Percentiles rank a stretch among this genome's conserved stretches.
These are phyloP conservation scores for Dictyostelium brefeldianum DNA, from an alignment of 78 protist species.

Conservation along the genomic window DNA sequence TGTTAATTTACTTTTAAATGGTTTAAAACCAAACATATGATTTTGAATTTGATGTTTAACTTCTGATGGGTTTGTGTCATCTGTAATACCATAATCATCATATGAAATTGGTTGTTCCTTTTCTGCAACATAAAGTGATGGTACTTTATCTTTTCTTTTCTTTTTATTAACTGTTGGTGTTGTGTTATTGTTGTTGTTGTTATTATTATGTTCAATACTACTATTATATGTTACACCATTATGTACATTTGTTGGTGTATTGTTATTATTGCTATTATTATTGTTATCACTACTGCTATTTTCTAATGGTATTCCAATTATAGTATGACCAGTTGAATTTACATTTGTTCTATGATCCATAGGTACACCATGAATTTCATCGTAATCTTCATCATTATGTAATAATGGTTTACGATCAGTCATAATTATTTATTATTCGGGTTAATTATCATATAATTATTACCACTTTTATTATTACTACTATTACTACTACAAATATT, in stretches of 20 bases:
- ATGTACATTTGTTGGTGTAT: background rate
- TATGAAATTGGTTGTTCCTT: conserved; percentile 48
- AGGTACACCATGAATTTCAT: background rate
- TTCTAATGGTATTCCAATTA: background rate
- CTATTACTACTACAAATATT: too few species aligned
- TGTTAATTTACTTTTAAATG: conserved; percentile 41
- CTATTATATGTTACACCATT: background rate
- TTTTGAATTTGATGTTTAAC: conserved; percentile 59
- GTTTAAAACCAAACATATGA: conserved; percentile 79
- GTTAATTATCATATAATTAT: background rate
- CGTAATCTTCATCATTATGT: background rate
- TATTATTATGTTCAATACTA: background rate
- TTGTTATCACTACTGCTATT: background rate
- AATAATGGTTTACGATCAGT: conserved; percentile 4
- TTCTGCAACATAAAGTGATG: conserved; percentile 46
- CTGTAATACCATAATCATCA: conserved; percentile 59
- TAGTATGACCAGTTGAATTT: background rate
- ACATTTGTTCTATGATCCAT: background rate
- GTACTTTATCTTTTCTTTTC: background rate
- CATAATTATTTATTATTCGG: background rate
- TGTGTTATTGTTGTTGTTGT: background rate
- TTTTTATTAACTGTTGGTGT: background rate
- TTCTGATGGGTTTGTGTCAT: conserved; percentile 34
- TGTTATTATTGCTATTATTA: background rate
- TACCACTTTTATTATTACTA: too few species aligned